phyloP scores from a whole-genome alignment of 139 green algal species.

The Cymbomonas tetramitiformis region DNA sequence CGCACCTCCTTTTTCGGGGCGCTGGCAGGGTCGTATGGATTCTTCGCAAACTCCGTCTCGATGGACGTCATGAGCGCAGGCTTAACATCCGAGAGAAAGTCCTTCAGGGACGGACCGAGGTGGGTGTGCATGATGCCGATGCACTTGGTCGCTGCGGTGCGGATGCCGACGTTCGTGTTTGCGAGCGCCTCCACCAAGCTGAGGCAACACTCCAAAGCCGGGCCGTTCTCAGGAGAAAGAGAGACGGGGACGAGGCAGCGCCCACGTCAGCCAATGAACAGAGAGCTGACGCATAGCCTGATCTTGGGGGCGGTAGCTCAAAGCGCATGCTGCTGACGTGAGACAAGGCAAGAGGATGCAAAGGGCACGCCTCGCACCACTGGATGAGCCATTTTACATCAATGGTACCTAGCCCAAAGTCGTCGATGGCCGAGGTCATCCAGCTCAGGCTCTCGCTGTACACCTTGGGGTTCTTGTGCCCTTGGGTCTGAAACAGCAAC shows the following conservation, averaged over 20 bases:
- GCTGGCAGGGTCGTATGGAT: conserved; percentile 38
- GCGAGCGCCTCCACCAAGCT: conserved; percentile 52
- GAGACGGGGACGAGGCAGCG: too few relatives aligned
- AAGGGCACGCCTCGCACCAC: conserved; percentile 57
- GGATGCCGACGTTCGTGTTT: conserved; percentile 56
- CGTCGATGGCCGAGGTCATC: conserved; percentile 51
- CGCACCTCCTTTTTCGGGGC: not conserved
- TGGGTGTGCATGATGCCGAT: conserved; percentile 52
- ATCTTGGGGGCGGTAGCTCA: too few relatives aligned
- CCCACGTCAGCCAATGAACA: too few relatives aligned
- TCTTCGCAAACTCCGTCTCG: conserved; percentile 66
- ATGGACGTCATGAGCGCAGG: conserved; percentile 73
- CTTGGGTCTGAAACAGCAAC: too few relatives aligned
- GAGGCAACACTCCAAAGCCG: too few relatives aligned
- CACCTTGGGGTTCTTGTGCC: conserved; percentile 90
- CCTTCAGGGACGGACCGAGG: conserved; percentile 26
- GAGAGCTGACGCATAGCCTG: too few relatives aligned
- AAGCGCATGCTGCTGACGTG: too few relatives aligned
- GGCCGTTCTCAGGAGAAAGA: too few relatives aligned
- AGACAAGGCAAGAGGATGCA: too few relatives aligned
- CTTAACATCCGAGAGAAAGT: conserved; percentile 67
- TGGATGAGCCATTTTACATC: conserved; percentile 53
- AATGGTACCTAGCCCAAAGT: conserved; percentile 64
- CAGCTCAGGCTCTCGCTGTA: conserved; percentile 61
- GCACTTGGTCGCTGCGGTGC: conserved; percentile 53